Evolutionary conservation across 2,329 filamentous ascomycete genomes (phyloP).

Genomic region (Colletotrichum sp.): DNA sequence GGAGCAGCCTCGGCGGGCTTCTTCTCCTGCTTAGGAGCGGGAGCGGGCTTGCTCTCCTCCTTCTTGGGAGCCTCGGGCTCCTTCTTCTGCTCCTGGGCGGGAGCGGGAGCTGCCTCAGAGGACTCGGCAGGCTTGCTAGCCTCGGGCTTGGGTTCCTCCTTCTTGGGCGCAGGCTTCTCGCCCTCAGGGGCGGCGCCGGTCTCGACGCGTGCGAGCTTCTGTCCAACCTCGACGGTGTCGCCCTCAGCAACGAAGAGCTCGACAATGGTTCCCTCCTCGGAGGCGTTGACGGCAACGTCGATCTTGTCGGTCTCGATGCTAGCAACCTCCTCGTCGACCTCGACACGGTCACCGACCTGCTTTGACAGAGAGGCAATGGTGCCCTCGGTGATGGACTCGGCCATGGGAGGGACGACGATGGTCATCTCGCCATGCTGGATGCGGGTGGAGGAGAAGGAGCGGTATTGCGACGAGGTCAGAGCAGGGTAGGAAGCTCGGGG

Average conservation of each 20-base stretch:
- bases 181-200: slow-evolving; percentile 24
- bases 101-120: not conserved
- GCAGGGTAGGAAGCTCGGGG: not conserved
- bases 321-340: slow-evolving; percentile 35
- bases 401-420: slow-evolving; percentile 34
- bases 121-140: not conserved
- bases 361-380: slow-evolving; percentile 30
- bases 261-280: slow-evolving; percentile 27
- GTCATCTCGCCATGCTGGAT: slow-evolving; percentile 21
- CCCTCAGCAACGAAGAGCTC: slow-evolving; percentile 36
- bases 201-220: slow-evolving; percentile 33
- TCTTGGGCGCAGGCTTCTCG: slow-evolving; percentile 9
- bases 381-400: slow-evolving; percentile 37
- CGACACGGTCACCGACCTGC: slow-evolving; percentile 33
- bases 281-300: slow-evolving; percentile 33
- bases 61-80: slow-evolving; percentile 15
- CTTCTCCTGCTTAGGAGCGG: not conserved
- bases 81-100: slow-evolving; percentile 13
- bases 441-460: slow-evolving; percentile 15
- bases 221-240: slow-evolving; percentile 35
- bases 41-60: slow-evolving; percentile 16
- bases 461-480: slow-evolving; percentile 14
- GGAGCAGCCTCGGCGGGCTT: not conserved
- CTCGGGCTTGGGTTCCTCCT: slow-evolving; percentile 25
- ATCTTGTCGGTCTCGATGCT: slow-evolving; percentile 40